phyloP scores from a whole-genome alignment of 2,329 filamentous ascomycete genomes.

The Cordyceps cateniannulata region DNA sequence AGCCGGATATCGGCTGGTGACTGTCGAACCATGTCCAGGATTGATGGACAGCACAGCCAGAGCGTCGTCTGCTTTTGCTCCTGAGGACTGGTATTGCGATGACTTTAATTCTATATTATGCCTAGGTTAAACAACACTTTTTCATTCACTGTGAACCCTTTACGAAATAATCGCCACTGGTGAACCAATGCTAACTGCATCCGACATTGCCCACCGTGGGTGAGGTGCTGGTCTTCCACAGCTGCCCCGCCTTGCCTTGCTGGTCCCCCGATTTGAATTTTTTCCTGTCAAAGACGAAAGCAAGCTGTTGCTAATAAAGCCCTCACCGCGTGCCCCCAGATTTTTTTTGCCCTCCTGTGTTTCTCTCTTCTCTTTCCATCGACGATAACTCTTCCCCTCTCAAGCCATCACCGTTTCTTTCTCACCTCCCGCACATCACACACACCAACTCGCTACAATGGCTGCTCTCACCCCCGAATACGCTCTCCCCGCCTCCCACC shows the following conservation, averaged over 20 bases:
- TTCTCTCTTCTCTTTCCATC: neutral
- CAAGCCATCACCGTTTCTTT: conserved; percentile 10
- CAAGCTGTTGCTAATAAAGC: conserved; percentile 9
- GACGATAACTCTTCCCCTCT: conserved; percentile 1
- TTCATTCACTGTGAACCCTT: too few species aligned
- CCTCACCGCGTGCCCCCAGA: conserved; percentile 11
- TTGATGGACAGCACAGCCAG: neutral
- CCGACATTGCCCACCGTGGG: neutral
- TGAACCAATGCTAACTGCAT: neutral
- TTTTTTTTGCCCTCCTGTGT: neutral
- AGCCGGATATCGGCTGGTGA: neutral
- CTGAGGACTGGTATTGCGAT: neutral
- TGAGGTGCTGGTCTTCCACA: too few species aligned
- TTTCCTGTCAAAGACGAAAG: conserved; percentile 6
- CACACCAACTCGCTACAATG: conserved; percentile 28
- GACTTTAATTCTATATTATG: too few species aligned
- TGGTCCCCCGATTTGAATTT: conserved; percentile 1
- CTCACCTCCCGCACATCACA: neutral
- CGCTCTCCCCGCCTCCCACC: conserved; percentile 48
- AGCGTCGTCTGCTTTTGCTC: neutral
- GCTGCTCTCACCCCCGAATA: conserved; percentile 38
- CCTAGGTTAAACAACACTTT: too few species aligned
- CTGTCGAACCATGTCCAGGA: too few species aligned
- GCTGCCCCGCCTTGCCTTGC: conserved; percentile 9
- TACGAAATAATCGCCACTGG: too few species aligned